A percentile compares a stretch with the other conserved stretches of the same genome.
Conservation (phyloP, 164 flowering plant species). For the Magnolia changhungtana region DNA sequence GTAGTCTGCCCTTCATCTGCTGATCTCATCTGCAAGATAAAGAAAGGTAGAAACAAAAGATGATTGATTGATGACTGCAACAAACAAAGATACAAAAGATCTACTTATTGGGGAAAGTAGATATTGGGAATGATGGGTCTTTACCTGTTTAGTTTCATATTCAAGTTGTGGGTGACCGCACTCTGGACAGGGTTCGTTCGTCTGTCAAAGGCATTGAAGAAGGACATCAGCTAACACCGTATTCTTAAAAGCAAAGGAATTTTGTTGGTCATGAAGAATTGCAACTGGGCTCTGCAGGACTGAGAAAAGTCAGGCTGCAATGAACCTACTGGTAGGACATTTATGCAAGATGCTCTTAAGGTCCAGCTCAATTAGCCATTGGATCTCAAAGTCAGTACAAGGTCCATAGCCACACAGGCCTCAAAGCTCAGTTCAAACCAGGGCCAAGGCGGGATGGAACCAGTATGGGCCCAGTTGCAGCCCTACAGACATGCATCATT, state of each 20-base stretch:
- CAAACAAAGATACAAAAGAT: background rate
- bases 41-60: background rate
- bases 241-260: background rate
- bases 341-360: no score
- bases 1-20: constrained; percentile 78
- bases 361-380: no score
- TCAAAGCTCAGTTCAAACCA: background rate
- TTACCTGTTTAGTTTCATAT: constrained; percentile 36
- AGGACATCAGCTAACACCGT: background rate
- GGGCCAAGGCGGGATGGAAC: background rate
- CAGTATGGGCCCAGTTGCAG: background rate
- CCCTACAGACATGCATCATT: background rate
- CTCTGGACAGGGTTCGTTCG: constrained; percentile 23
- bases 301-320: no score
- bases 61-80: background rate
- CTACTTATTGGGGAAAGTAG: background rate
- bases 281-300: background rate
- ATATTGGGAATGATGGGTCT: background rate
- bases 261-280: background rate
- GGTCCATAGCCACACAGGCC: background rate
- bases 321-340: no score
- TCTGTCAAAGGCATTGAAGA: constrained; percentile 12
- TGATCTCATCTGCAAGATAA: constrained; percentile 48
- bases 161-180: constrained; percentile 32
- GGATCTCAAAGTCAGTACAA: no score